Base-by-base conservation (phyloP, 169 alveolate species). In the Eimeria praecox region DNA sequence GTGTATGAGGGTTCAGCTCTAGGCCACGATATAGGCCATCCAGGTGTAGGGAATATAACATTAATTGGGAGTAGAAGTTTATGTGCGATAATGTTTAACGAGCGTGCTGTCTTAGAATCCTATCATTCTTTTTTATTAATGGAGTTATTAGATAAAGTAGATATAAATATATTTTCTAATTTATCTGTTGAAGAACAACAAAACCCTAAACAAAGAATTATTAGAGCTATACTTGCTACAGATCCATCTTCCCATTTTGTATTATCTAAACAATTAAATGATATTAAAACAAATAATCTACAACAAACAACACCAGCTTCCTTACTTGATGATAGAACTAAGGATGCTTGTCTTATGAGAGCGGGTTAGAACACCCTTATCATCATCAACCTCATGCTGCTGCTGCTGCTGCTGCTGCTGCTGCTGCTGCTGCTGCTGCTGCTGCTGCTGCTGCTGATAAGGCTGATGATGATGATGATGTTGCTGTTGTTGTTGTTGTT, bases 21-120 rank as follows among this genome's bases (percentile, higher is more conserved):
- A 77, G 99, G 98, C 5, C 99, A 98, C 95, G 99, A 98, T 91
- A 98, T 98, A 27, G 99, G 99, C 2, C 99, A 98, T 90, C 99
- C 99, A 12, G 99, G 99, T 4, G 97, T 97, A 89, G 98, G 98
- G 35, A 98, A 98, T 82, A 96, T 97, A 0, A 97, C 97, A 87
- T 95, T 98, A 40, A 91, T 97, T 2, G 96, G 96, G 59, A 97
- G 98, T 49, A 96, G 97, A 27, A 97, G 97, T 91, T 97, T 97
- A 78, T 92, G 98, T 88, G 98, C 99, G 1, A 95, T 99, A 40
- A 96, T 98, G 78, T 99, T 98, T 96, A 99, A 99, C 95, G 99
- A 99, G 96, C 95, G 96, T 92, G 97, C 99, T 69, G 98, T 98
- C 27, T 95, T 99, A 94, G 99, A 99, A 97, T 98, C 98, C 96